Base-by-base conservation (phyloP, 345 rosid species). In the Melaleuca quinquenervia region DNA sequence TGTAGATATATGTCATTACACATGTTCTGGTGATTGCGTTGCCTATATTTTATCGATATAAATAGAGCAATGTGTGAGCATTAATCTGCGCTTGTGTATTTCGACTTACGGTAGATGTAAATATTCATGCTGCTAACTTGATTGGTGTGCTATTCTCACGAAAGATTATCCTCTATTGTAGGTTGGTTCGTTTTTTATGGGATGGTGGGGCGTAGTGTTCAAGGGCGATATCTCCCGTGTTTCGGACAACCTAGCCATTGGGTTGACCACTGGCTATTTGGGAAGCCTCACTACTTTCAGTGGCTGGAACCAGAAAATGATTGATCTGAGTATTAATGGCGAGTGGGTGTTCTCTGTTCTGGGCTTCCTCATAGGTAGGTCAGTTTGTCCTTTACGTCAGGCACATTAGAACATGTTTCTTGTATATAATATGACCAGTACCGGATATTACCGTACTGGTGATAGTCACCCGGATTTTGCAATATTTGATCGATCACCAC, bases 221-320 rank as follows among this genome's bases (percentile, higher is more conserved):
- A 95, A 94, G 93, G 91, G 88, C 87, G 91, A 95, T 88, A 93
- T 95, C 89, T 89, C 92, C 21, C 87, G 82, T 14, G 88, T 95
- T 50, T 96, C 98, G 22, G 92, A 92, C 82, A 87, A 91, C 90
- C 92, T 95, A 80, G 98, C 94, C 22, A 92, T 95, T 41, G 99
- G 98, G 50, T 60, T 95, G 87, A 90, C 95, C 7, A 96, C 99
- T 18, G 98, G 99, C 82, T 96, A 95, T 87, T 86, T 94, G 87
- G 99, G 98, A 84, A 95, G 98, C 88, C 93, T 96, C 84, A 95
- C 98, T 32, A 96, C 99, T 56, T 96, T 96, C 89, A 96, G 99
- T 52, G 98, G 97, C 44, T 96, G 99, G 99, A 95, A 95, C 87
- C 99, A 96, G 88, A 93, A 95, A 89, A 96, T 96, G 98, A 95